Evolutionary conservation across 345 rosid species (phyloP).

Genomic region (Rhizophora mangle): DNA sequence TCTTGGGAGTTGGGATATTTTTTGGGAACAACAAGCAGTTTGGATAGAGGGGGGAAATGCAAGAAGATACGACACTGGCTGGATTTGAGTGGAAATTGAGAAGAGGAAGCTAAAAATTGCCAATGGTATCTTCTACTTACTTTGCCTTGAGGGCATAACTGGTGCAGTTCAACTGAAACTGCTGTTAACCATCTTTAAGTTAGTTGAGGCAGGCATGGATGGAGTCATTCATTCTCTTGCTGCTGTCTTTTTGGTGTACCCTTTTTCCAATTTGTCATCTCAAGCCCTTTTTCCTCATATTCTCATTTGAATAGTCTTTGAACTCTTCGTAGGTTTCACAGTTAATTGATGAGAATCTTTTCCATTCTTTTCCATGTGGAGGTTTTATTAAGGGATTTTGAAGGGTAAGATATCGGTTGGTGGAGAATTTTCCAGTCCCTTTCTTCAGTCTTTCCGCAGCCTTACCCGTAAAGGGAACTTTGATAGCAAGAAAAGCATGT

Average conservation of each 20-base stretch:
- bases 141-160: constrained; percentile 31
- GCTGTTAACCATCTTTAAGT: constrained; percentile 39
- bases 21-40: constrained; percentile 43
- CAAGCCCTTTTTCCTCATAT: constrained; percentile 12
- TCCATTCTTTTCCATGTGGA: constrained; percentile 31
- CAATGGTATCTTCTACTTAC: constrained; percentile 40
- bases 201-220: constrained; percentile 41
- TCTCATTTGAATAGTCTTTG: constrained; percentile 13
- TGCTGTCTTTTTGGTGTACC: constrained; percentile 32
- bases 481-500: constrained; percentile 50
- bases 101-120: constrained; percentile 22
- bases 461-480: constrained; percentile 64
- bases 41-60: constrained; percentile 27
- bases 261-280: constrained; percentile 26
- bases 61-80: constrained; percentile 31
- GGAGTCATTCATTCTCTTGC: constrained; percentile 27
- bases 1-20: constrained; percentile 36
- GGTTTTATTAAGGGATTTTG: constrained; percentile 28
- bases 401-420: constrained; percentile 42
- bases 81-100: constrained; percentile 30
- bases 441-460: constrained; percentile 23
- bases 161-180: constrained; percentile 42
- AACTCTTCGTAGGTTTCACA: constrained; percentile 27
- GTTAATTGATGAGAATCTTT: constrained; percentile 45
- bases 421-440: constrained; percentile 30